Evolutionary conservation across 78 protist genomes (phyloP).

Genomic region (Guillardia theta): DNA sequence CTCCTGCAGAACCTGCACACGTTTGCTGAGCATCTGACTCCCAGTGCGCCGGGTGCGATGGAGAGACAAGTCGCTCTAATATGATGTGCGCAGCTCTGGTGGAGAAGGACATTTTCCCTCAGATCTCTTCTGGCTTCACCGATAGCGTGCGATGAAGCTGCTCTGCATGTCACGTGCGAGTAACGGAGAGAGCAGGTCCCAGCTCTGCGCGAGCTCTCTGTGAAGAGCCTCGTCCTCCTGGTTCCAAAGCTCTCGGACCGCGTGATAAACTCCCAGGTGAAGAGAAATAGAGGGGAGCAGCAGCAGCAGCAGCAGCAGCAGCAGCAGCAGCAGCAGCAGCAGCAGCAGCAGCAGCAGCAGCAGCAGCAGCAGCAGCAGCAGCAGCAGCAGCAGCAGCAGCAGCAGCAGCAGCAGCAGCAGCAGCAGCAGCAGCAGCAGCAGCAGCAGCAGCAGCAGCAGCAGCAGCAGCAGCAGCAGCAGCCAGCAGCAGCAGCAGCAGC

Average conservation of each 20-base stretch:
- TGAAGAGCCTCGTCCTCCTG: conserved; percentile 65
- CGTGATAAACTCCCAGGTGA: conserved; percentile 51
- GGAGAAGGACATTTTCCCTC: conserved; percentile 69
- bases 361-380: background rate
- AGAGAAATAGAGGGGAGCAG: conserved; percentile 59
- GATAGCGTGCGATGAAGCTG: too few species aligned
- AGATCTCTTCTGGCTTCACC: background rate
- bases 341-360: background rate
- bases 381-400: background rate
- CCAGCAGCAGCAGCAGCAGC: background rate
- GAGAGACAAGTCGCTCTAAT: too few species aligned
- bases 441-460: background rate
- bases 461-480: too few species aligned
- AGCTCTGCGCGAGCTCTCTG: conserved; percentile 64
- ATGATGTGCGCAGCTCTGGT: conserved; percentile 38
- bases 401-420: background rate
- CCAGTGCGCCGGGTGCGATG: too few species aligned
- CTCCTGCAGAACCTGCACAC: conserved; percentile 63
- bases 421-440: background rate
- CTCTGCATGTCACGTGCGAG: too few species aligned
- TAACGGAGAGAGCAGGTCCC: too few species aligned
- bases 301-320: conserved; percentile 60
- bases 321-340: background rate
- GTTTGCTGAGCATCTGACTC: background rate
- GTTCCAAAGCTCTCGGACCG: conserved; percentile 61